Evolutionary conservation across 768 basidiomycete genomes (phyloP), one percentile per base, ranked within the genome.

Genomic region (Phanerochaete sordida): DNA sequence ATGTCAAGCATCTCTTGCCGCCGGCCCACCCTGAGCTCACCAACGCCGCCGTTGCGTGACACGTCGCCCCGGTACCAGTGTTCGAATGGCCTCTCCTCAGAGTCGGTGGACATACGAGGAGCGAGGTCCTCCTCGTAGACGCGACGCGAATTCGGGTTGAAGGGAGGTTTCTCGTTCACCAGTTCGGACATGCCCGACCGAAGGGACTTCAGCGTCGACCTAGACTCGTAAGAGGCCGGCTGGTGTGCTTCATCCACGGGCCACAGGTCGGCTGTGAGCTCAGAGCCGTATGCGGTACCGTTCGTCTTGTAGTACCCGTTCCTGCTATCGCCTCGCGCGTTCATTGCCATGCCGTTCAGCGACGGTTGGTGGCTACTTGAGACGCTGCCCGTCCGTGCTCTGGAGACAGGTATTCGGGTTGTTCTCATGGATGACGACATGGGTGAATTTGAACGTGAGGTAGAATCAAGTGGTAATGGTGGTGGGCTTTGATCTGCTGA

Each of bases 1-100:
- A 93, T 93, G 66, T 93, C 90, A 56, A 94, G 70, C 91, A 94
- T 93, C 72, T 94, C 91, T 71, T 86, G 79, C 59, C 86, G 80
- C 65, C 81, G 79, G 2, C 84, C 91, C 1, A 93, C 85, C 23
- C 87, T 81, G 57, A 91, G 75, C 71, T 93, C 91, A 51, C 91
- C 91, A 12, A 93, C 90, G n/a, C 91, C 91, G 26, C 91, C 91
- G 68, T 94, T 94, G 50, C 91, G 81, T 13, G 91, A 86, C 4
- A 91, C 83, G 65, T 94, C 91, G 1, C 91, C 91, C 51, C 91
- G 86, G 69, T 94, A 94, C 91, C 91, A 93, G 67, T 94, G 91
- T 66, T 93, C 90, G 61, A 87, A 93, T 0, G 91, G 91, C 15
- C 83, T 82, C 68, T 93, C 91, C 62, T 91, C 90, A 5, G 90